These are phyloP conservation scores for Talaromyces sp. DNA, from an alignment of 2,329 filamentous ascomycete species.

Conservation along the genomic window DNA sequence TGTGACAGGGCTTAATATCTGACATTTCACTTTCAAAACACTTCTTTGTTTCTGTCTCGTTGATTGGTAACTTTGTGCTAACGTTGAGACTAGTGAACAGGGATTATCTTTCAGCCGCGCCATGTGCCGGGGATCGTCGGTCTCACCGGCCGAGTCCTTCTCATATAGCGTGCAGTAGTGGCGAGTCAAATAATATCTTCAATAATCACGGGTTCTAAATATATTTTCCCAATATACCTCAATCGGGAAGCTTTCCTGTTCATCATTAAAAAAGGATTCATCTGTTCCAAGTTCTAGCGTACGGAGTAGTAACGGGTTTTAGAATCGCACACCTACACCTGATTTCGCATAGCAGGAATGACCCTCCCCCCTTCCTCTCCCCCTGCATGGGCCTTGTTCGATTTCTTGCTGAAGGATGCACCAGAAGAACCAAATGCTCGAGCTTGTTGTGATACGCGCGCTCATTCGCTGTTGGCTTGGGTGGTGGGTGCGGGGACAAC, in stretches of 20 bases:
- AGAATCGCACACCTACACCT: neutral
- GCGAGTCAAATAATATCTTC: constrained; percentile 10
- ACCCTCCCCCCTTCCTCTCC: constrained; percentile 4
- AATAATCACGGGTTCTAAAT: constrained; percentile 9
- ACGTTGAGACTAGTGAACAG: constrained; percentile 19
- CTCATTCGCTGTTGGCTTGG: constrained; percentile 14
- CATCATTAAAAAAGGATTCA: neutral
- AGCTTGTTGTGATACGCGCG: constrained; percentile 4
- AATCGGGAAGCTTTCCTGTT: neutral
- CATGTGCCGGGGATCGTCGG: constrained; percentile 8
- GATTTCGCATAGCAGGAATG: neutral
- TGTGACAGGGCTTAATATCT: constrained; percentile 68
- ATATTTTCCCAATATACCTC: constrained; percentile 1
- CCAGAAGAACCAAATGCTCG: constrained; percentile 5
- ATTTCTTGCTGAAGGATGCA: neutral
- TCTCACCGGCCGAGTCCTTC: neutral
- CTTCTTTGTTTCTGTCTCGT: constrained; percentile 16
- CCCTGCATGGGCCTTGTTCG: constrained; percentile 6
- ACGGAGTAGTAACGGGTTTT: too few relatives aligned
- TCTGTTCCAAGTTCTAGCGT: too few relatives aligned
- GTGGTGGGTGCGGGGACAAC: constrained; percentile 17
- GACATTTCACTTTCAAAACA: constrained; percentile 21
- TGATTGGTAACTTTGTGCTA: constrained; percentile 17
- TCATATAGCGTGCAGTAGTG: constrained; percentile 21
- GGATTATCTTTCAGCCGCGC: neutral